Base-by-base conservation (phyloP, 495 filamentous ascomycete genomes). In the Penicillium pulvis region DNA sequence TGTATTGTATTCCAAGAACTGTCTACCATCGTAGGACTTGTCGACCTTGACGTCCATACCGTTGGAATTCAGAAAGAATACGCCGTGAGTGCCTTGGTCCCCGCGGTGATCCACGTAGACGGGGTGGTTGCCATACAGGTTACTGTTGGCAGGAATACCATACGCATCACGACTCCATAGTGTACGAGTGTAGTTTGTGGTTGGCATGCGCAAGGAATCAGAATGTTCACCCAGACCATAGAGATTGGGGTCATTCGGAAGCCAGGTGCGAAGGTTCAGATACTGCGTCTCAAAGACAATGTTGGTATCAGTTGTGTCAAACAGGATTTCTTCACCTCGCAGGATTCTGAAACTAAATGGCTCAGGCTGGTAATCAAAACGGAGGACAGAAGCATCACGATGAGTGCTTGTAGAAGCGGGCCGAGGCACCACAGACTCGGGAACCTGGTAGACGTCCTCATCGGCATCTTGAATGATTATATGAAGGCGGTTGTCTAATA, bases 21-120 rank as follows among this genome's bases (percentile, higher is more conserved):
- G 89, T 8, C 83, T 82, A 0, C 78, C 81, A 20, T 78, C 71
- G 31, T 75, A 72, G 12, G 79, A 82, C 61, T 86, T 83, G 70
- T 90, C 81, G 76, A 95, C 87, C 63, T 89, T 88, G 75, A 96
- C 79, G 59, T 96, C 91, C 89, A 95, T 93, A 14, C 91, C 92
- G 65, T 92, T 90, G 42, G 85, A 88, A 71, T 91, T 93, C 60
- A 92, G 72, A 50, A 94, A 76, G 71, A 96, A 90, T 20, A 94
- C 91, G 42, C 88, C 92, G 67, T 95, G 91, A 3, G 90, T 88
- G 16, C 88, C 87, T 12, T 78, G 71, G 19, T 71, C 71, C 3
- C 77, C 79, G 10, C 92, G 84, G 66, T 91, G 87, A 58, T 95
- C 92, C 61, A 89, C 87, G 73, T 96, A 96, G 12, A 96, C 78